Percentiles rank a stretch among this genome's conserved stretches.
These are phyloP conservation scores for Cladophialophora carrionii DNA, from an alignment of 2,329 filamentous ascomycete genomes.

Conservation along the genomic window DNA sequence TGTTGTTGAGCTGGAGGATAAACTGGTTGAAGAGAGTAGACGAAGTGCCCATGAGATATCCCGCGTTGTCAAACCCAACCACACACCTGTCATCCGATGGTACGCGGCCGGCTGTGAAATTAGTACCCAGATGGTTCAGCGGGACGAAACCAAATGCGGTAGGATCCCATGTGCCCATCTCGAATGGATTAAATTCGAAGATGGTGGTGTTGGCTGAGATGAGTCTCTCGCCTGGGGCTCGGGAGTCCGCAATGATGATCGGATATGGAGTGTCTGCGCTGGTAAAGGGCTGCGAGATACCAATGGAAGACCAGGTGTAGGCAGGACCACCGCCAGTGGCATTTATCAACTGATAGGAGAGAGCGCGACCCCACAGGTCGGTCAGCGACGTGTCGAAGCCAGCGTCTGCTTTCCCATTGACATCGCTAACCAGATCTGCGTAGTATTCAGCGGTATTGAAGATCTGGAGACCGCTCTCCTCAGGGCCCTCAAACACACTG, in stretches of 20 bases:
- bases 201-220: constrained; percentile 74
- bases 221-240: constrained; percentile 63
- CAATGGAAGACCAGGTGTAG: constrained; percentile 83
- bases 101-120: constrained; percentile 67
- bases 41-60: constrained; percentile 83
- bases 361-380: constrained; percentile 84
- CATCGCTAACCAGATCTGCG: constrained; percentile 59
- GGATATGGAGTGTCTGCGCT: constrained; percentile 70
- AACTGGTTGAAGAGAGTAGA: constrained; percentile 82
- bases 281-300: constrained; percentile 64
- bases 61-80: constrained; percentile 78
- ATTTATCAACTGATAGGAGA: constrained; percentile 85
- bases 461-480: constrained; percentile 55
- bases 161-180: constrained; percentile 78
- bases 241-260: constrained; percentile 70
- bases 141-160: constrained; percentile 72
- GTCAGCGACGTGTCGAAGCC: constrained; percentile 74
- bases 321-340: constrained; percentile 71
- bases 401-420: constrained; percentile 64
- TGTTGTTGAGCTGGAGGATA: constrained; percentile 65
- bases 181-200: constrained; percentile 74
- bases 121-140: constrained; percentile 71
- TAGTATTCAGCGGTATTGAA: constrained; percentile 66
- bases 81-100: constrained; percentile 65
- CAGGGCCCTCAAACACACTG: constrained; percentile 64